A percentile compares a stretch with the other conserved stretches of the same genome.
phyloP scores from a whole-genome alignment of 352 stramenopile genomes.

The Pythium monospermum region DNA sequence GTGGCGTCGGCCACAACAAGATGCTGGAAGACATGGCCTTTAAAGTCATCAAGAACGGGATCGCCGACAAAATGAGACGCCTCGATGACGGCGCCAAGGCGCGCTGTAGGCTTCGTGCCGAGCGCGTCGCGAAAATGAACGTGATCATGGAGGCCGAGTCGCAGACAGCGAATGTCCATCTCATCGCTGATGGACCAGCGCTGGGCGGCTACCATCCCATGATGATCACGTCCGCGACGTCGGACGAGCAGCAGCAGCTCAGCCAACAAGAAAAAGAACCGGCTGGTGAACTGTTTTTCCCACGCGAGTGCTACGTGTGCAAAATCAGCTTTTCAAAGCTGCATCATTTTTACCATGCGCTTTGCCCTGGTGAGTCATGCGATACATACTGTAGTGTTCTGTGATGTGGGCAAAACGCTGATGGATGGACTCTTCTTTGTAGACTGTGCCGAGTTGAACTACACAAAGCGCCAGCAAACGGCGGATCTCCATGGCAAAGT shows the following conservation, averaged over 20 bases:
- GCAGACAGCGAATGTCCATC: conserved; percentile 30
- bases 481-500: conserved; percentile 82
- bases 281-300: too few relatives aligned
- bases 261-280: too few relatives aligned
- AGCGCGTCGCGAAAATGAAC: conserved; percentile 1
- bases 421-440: too few relatives aligned
- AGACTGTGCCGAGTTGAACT: conserved; percentile 90
- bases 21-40: conserved; percentile 74
- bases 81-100: conserved; percentile 29
- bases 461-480: conserved; percentile 89
- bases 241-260: too few relatives aligned
- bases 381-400: neutral
- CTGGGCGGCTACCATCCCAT: too few relatives aligned
- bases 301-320: conserved; percentile 95
- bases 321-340: conserved; percentile 91
- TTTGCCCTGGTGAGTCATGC: conserved; percentile 77
- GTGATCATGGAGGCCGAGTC: conserved; percentile 79
- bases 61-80: conserved; percentile 59
- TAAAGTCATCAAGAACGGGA: neutral
- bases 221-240: too few relatives aligned
- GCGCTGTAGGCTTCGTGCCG: conserved; percentile 7
- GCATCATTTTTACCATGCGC: conserved; percentile 93
- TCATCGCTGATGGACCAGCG: conserved; percentile 90
- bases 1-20: conserved; percentile 63
- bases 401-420: neutral